These are phyloP conservation scores for Podospora pseudopauciseta DNA, from an alignment of 495 filamentous ascomycete species.

Conservation along the genomic window DNA sequence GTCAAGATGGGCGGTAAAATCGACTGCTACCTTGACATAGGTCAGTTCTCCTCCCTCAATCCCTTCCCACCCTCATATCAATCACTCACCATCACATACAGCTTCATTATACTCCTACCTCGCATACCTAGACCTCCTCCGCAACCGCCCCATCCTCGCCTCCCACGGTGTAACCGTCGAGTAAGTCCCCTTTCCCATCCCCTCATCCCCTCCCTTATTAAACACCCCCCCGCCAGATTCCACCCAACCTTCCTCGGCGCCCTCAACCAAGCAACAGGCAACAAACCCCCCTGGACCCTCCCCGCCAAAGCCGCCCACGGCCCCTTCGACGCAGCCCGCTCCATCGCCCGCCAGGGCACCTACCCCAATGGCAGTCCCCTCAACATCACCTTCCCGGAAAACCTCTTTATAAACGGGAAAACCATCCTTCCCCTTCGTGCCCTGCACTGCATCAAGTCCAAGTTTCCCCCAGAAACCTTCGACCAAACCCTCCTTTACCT, in stretches of 20 bases:
- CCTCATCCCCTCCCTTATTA: neutral
- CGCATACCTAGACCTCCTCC: conserved; percentile 55
- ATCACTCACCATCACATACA: conserved; percentile 28
- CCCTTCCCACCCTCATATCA: neutral
- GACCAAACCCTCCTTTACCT: conserved; percentile 30
- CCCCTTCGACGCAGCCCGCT: conserved; percentile 52
- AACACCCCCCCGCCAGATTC: conserved; percentile 42
- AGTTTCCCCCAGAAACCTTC: conserved; percentile 37
- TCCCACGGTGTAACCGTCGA: conserved; percentile 60
- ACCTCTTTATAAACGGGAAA: conserved; percentile 36
- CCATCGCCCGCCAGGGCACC: conserved; percentile 50
- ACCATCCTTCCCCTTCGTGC: conserved; percentile 56
- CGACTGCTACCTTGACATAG: conserved; percentile 51
- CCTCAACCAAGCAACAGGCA: conserved; percentile 64
- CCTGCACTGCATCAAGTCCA: conserved; percentile 59
- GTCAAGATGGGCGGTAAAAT: conserved; percentile 55
- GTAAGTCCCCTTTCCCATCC: conserved; percentile 36
- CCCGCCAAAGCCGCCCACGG: conserved; percentile 61
- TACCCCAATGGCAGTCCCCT: conserved; percentile 16
- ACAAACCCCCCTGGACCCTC: conserved; percentile 69
- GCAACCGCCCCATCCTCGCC: conserved; percentile 49
- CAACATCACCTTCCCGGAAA: conserved; percentile 36
- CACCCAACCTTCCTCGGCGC: conserved; percentile 72
- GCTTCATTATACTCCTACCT: conserved; percentile 70
- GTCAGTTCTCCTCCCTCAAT: conserved; percentile 13